A percentile compares a stretch with the other conserved stretches of the same genome.
Conservation (phyloP, 1,139 yeast species). For the Blastobotrys ciferrii region DNA sequence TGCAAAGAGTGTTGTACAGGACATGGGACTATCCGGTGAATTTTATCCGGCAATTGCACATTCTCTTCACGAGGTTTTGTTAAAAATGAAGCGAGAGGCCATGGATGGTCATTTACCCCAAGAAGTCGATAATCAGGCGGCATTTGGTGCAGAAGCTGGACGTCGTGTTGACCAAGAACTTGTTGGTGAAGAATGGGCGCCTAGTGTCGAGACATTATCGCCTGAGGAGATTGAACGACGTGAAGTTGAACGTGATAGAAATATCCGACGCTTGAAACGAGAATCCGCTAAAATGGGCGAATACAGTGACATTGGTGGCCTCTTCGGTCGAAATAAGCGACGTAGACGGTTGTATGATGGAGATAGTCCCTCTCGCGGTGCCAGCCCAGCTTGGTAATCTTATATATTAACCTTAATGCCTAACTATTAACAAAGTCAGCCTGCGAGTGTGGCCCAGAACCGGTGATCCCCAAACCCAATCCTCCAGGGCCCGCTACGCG, state of each 20-base stretch:
- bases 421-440: too few relatives aligned
- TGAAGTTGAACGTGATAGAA: constrained; percentile 92
- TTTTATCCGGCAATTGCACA: constrained; percentile 89
- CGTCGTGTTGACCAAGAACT: constrained; percentile 59
- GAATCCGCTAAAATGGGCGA: constrained; percentile 57
- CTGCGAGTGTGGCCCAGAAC: too few relatives aligned
- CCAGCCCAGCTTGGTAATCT: constrained; percentile 26
- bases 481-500: too few relatives aligned
- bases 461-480: too few relatives aligned
- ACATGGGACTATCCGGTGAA: constrained; percentile 80
- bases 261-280: constrained; percentile 84
- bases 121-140: constrained; percentile 54
- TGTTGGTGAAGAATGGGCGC: constrained; percentile 82
- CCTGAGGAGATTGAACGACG: constrained; percentile 94
- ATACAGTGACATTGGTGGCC: constrained; percentile 30
- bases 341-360: constrained; percentile 29
- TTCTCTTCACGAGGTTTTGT: constrained; percentile 75
- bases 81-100: constrained; percentile 77
- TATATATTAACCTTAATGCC: neutral
- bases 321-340: constrained; percentile 24
- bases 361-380: constrained; percentile 25
- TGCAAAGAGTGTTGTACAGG: constrained; percentile 78
- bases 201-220: constrained; percentile 78
- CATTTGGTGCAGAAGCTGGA: constrained; percentile 59
- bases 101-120: constrained; percentile 74